Percentiles rank a stretch among this genome's conserved stretches.
These are phyloP conservation scores for Zopfia rhizophila DNA, from an alignment of 2,329 filamentous ascomycete genomes.

Conservation along the genomic window DNA sequence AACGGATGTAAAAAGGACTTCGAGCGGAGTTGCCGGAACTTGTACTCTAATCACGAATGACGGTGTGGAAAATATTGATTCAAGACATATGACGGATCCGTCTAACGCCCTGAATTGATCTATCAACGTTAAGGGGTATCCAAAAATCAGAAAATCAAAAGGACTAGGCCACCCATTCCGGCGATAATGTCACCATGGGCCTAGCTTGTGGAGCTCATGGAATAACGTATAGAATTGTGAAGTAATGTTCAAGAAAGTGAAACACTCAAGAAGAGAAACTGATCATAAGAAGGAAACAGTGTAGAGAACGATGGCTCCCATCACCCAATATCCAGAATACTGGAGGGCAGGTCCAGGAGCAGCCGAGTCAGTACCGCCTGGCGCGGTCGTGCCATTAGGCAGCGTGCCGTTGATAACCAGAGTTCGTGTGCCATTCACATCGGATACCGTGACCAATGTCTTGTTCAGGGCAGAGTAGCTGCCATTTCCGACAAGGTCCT, in stretches of 20 bases:
- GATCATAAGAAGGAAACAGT: constrained; percentile 38
- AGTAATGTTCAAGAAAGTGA: too few relatives aligned
- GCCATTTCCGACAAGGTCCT: constrained; percentile 66
- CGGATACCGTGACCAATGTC: constrained; percentile 69
- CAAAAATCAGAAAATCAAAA: neutral
- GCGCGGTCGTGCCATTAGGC: constrained; percentile 64
- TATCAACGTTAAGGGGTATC: constrained; percentile 5
- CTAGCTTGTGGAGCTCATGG: too few relatives aligned
- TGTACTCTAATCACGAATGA: too few relatives aligned
- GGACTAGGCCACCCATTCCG: neutral
- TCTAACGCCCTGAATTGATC: too few relatives aligned
- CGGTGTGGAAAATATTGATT: too few relatives aligned
- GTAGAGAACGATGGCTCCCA: constrained; percentile 51
- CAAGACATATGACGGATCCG: too few relatives aligned
- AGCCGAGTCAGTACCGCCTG: constrained; percentile 48
- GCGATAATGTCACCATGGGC: neutral
- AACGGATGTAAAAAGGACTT: too few relatives aligned
- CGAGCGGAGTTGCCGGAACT: too few relatives aligned
- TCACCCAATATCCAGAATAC: constrained; percentile 51
- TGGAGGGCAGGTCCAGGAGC: constrained; percentile 36
- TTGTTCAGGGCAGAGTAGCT: constrained; percentile 69
- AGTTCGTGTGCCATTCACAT: constrained; percentile 70
- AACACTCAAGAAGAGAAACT: constrained; percentile 18
- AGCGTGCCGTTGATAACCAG: constrained; percentile 82
- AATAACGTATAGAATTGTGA: neutral